Conservation (phyloP, 2,329 filamentous ascomycete species). For the Xylaria sp. region DNA sequence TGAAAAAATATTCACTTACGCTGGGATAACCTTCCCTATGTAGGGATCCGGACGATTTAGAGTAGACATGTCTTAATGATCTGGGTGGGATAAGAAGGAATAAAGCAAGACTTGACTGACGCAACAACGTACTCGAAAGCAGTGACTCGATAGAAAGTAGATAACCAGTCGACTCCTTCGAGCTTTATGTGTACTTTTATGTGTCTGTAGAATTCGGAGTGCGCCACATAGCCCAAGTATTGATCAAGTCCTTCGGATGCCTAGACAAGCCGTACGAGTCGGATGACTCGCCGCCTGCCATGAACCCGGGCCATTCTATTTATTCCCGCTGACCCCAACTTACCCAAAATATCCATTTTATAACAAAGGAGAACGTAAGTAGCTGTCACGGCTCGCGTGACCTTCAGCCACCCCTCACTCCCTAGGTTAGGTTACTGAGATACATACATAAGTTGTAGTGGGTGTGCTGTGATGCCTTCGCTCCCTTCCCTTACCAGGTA, state of each 20-base stretch:
- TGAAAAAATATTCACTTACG: conserved; percentile 34
- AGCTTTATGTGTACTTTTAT: conserved; percentile 7
- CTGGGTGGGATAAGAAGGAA: neutral
- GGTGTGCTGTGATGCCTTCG: neutral
- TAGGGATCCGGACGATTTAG: conserved; percentile 32
- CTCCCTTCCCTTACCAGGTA: neutral
- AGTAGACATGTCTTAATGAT: conserved; percentile 26
- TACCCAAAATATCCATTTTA: neutral
- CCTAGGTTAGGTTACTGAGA: no score
- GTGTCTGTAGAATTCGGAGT: neutral
- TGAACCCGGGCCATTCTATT: conserved; percentile 12
- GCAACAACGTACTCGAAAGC: neutral
- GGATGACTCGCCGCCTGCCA: conserved; percentile 2
- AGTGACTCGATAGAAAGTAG: neutral
- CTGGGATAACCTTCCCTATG: conserved; percentile 35
- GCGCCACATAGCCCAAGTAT: neutral
- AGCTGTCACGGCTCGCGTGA: conserved; percentile 8
- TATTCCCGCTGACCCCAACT: conserved; percentile 23
- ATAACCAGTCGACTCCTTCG: neutral
- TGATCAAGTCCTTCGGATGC: conserved; percentile 10
- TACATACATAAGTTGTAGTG: neutral
- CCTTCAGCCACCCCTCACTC: neutral
- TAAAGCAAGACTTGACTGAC: neutral
- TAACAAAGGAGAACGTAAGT: conserved; percentile 1
- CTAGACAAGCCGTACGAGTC: neutral